Conservation (phyloP, 2,329 filamentous ascomycete species). For the Cyclaneusma minus region DNA sequence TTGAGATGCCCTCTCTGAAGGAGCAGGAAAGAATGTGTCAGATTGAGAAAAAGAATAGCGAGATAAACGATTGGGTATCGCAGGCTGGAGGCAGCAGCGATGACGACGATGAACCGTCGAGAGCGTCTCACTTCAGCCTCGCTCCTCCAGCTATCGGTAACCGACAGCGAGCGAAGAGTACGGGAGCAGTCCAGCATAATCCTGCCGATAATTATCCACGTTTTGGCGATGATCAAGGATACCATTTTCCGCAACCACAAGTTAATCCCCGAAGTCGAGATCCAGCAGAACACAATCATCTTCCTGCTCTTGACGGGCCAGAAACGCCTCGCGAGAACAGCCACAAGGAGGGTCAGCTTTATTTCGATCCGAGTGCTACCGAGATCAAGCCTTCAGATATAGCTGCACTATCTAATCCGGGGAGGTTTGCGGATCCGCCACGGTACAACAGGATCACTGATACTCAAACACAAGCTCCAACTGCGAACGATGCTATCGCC, state of each 20-base stretch:
- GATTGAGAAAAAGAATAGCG: slow-evolving; percentile 15
- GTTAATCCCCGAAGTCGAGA: no score
- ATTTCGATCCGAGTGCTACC: slow-evolving; percentile 12
- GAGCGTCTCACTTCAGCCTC: slow-evolving; percentile 9
- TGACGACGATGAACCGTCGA: slow-evolving; percentile 9
- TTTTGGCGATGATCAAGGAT: no score
- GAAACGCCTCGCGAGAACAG: slow-evolving; percentile 17
- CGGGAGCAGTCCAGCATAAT: slow-evolving; percentile 5
- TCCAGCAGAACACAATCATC: slow-evolving; percentile 8
- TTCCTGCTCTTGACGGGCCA: slow-evolving; percentile 14
- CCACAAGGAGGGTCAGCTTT: slow-evolving; percentile 15
- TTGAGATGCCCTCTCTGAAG: slow-evolving; percentile 15
- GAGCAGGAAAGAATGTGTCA: slow-evolving; percentile 15
- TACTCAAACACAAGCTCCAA: slow-evolving; percentile 25
- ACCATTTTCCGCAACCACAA: no score
- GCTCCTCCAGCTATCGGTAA: slow-evolving; percentile 3
- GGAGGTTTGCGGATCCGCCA: slow-evolving; percentile 24
- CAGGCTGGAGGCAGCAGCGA: slow-evolving; percentile 10
- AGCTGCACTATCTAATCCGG: slow-evolving; percentile 14
- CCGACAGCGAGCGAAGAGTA: slow-evolving; percentile 23
- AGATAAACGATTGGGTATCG: slow-evolving; percentile 19
- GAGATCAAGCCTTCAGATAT: slow-evolving; percentile 17
- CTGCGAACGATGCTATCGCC: slow-evolving; percentile 32
- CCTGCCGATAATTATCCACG: no score
- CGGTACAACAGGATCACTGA: slow-evolving; percentile 17